phyloP scores from a whole-genome alignment of 2,329 filamentous ascomycete species.

The Ascochyta lentis region DNA sequence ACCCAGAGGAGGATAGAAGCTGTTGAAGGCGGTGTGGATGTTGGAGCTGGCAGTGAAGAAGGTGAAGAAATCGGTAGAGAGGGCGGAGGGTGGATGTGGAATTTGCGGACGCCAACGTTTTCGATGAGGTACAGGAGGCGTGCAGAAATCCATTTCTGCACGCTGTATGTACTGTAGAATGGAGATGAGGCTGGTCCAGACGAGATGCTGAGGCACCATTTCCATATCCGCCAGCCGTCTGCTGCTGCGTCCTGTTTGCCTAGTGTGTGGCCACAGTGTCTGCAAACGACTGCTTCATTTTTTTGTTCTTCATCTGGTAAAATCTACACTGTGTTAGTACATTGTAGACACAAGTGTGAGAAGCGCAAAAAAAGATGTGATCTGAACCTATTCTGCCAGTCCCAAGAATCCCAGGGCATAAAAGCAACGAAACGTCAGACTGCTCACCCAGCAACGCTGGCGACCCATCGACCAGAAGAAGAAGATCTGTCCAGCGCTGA shows the following conservation, averaged over 20 bases:
- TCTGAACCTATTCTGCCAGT: constrained; percentile 41
- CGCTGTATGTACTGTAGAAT: constrained; percentile 26
- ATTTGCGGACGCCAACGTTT: constrained; percentile 62
- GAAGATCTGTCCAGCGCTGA: constrained; percentile 35
- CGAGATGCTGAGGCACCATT: constrained; percentile 53
- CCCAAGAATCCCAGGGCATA: constrained; percentile 40
- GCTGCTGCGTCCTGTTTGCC: constrained; percentile 52
- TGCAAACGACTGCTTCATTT: constrained; percentile 43
- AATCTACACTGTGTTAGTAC: constrained; percentile 1
- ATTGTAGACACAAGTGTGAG: not conserved
- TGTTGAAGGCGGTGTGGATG: constrained; percentile 9
- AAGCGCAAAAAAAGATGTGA: constrained; percentile 31
- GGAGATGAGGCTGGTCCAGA: constrained; percentile 11
- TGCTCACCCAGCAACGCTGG: constrained; percentile 33
- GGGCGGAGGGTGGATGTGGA: constrained; percentile 56
- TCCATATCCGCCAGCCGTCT: constrained; percentile 58
- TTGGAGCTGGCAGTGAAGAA: not conserved
- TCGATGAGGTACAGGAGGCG: constrained; percentile 64
- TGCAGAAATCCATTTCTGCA: constrained; percentile 58
- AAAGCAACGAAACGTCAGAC: constrained; percentile 44
- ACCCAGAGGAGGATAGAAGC: constrained; percentile 59
- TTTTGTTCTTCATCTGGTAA: not conserved
- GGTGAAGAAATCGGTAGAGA: not conserved
- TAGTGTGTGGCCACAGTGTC: constrained; percentile 46
- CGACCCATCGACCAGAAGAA: constrained; percentile 39